These are phyloP conservation scores for Miscanthus lutarioriparius DNA, from an alignment of 176 grass and related monocot genomes.

Conservation along the genomic window DNA sequence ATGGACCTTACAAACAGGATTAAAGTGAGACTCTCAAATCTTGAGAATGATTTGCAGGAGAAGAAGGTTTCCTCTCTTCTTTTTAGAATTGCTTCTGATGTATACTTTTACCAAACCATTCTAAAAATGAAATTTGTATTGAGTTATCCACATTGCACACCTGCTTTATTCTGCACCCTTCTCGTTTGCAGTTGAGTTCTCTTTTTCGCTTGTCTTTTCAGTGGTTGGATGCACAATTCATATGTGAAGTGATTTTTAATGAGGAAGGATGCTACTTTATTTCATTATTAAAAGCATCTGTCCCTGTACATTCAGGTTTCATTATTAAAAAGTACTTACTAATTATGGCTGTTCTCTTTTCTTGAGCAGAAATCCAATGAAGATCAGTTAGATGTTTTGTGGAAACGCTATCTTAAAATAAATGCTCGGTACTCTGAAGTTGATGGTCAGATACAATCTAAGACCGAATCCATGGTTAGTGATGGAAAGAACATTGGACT, in stretches of 20 bases:
- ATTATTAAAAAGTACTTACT: constrained; percentile 23
- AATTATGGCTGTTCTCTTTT: constrained; percentile 27
- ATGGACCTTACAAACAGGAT: constrained; percentile 65
- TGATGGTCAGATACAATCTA: constrained; percentile 70
- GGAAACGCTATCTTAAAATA: constrained; percentile 60
- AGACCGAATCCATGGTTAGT: constrained; percentile 72
- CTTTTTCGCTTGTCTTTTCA: constrained; percentile 32
- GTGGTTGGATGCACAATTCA: constrained; percentile 7
- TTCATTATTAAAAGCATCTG: constrained; percentile 11
- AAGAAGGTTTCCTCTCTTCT: constrained; percentile 62
- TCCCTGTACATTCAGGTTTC: neutral
- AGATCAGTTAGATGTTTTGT: constrained; percentile 62
- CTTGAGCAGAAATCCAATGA: constrained; percentile 78
- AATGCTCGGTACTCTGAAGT: constrained; percentile 72
- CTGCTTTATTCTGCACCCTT: constrained; percentile 1
- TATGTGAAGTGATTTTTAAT: neutral
- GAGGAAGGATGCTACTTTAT: neutral
- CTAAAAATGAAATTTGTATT: neutral
- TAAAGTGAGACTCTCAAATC: constrained; percentile 60
- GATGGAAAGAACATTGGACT: constrained; percentile 23
- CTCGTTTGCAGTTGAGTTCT: constrained; percentile 14
- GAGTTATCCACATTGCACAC: neutral
- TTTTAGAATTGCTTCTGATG: constrained; percentile 18
- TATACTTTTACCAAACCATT: constrained; percentile 25
- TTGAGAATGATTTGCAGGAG: constrained; percentile 82